These are phyloP conservation scores for Lolium rigidum DNA, from an alignment of 176 grass and related monocot genomes.

Conservation along the genomic window DNA sequence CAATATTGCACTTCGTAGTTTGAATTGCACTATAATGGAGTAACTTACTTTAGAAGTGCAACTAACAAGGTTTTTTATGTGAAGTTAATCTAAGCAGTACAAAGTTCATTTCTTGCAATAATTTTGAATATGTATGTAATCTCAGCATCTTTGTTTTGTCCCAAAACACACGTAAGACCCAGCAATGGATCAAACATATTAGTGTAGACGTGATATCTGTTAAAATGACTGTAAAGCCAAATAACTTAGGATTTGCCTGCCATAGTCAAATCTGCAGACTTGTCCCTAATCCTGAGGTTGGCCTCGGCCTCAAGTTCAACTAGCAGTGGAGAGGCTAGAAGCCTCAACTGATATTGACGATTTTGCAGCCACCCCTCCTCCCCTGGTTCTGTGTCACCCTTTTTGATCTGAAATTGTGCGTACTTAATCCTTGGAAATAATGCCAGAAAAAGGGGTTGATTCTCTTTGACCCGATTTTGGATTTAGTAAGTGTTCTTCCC, in stretches of 20 bases:
- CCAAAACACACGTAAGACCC: neutral
- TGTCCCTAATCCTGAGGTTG: neutral
- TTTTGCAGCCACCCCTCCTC: neutral
- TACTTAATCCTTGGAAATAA: neutral
- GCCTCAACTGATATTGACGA: neutral
- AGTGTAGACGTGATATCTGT: neutral
- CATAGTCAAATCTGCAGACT: neutral
- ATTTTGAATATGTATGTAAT: neutral
- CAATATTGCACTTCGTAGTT: constrained; percentile 2
- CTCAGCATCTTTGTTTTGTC: neutral
- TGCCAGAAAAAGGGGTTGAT: neutral
- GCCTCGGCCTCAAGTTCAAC: neutral
- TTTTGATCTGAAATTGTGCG: neutral
- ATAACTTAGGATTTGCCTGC: neutral
- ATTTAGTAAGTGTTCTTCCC: neutral
- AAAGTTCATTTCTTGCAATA: neutral
- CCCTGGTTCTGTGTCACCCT: neutral
- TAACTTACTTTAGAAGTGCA: constrained; percentile 6
- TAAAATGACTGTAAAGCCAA: neutral
- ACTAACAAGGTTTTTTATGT: neutral
- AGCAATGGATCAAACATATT: neutral
- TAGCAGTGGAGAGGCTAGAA: neutral
- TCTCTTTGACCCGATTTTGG: neutral
- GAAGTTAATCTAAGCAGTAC: neutral
- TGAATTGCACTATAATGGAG: neutral